Conservation (phyloP, 768 basidiomycete species). For the Trametes villosa region DNA sequence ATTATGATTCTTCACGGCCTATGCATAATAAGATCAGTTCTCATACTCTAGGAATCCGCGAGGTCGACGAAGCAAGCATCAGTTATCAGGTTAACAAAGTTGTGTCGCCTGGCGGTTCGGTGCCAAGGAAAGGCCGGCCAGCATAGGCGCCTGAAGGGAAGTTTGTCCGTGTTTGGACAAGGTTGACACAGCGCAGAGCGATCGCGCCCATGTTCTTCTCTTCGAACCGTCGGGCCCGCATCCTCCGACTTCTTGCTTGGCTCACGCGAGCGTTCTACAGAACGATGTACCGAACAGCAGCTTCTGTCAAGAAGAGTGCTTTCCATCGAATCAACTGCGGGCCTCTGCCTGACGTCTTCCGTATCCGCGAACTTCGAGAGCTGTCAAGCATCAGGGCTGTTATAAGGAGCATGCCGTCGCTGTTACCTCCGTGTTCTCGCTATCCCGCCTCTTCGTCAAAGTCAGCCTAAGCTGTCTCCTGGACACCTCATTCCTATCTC, state of each 20-base stretch:
- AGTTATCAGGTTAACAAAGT: no score
- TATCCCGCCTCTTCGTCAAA: background rate
- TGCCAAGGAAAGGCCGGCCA: background rate
- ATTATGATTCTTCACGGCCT: no score
- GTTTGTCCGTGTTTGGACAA: background rate
- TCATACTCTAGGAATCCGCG: no score
- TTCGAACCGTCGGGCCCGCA: background rate
- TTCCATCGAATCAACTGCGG: no score
- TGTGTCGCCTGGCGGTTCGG: no score
- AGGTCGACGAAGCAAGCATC: no score
- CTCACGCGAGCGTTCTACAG: background rate
- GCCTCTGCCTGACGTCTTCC: background rate
- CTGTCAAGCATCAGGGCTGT: background rate
- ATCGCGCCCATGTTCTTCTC: background rate
- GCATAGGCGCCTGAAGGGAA: background rate
- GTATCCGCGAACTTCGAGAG: background rate
- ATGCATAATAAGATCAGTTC: no score
- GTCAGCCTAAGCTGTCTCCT: no score
- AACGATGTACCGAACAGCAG: background rate
- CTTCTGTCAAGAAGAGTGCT: background rate
- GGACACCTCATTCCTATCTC: no score
- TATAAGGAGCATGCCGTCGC: background rate
- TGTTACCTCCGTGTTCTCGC: background rate
- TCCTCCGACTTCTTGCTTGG: background rate
- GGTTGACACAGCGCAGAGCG: background rate